These are phyloP conservation scores for Thelonectria olida DNA, from an alignment of 2,329 filamentous ascomycete genomes.

Conservation along the genomic window DNA sequence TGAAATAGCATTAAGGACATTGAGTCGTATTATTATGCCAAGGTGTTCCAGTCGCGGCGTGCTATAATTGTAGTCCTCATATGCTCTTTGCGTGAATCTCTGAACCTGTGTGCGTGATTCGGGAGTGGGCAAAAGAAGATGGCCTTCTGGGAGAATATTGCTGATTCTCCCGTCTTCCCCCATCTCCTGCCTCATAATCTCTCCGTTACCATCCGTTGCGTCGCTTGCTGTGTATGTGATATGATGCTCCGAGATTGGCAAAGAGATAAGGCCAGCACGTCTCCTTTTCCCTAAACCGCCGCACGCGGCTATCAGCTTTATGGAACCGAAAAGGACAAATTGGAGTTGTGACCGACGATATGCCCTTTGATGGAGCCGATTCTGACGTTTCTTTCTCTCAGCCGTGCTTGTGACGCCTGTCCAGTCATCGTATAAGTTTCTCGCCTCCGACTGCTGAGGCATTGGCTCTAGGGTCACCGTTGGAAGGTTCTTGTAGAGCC, in stretches of 20 bases:
- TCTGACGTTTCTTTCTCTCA: slow-evolving; percentile 17
- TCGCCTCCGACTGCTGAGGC: too few species aligned
- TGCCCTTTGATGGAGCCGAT: slow-evolving; percentile 18
- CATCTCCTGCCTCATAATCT: background rate
- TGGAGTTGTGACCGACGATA: background rate
- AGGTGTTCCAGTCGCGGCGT: background rate
- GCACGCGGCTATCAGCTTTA: background rate
- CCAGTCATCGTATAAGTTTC: slow-evolving; percentile 19
- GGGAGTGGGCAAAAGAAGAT: background rate
- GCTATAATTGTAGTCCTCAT: background rate
- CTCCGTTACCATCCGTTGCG: background rate
- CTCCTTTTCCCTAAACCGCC: background rate
- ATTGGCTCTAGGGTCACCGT: too few species aligned
- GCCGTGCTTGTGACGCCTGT: slow-evolving; percentile 1
- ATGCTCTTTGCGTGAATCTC: background rate
- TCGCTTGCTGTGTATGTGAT: background rate
- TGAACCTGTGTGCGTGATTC: background rate
- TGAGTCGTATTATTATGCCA: background rate
- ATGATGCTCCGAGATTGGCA: background rate
- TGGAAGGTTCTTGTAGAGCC: too few species aligned
- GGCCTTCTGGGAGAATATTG: background rate
- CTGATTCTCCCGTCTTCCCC: background rate
- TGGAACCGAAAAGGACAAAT: background rate
- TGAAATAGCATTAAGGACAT: background rate
- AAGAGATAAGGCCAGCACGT: background rate